phyloP scores from a whole-genome alignment of 2,329 filamentous ascomycete species.

The Ophiocordyceps camponoti-saundersi region DNA sequence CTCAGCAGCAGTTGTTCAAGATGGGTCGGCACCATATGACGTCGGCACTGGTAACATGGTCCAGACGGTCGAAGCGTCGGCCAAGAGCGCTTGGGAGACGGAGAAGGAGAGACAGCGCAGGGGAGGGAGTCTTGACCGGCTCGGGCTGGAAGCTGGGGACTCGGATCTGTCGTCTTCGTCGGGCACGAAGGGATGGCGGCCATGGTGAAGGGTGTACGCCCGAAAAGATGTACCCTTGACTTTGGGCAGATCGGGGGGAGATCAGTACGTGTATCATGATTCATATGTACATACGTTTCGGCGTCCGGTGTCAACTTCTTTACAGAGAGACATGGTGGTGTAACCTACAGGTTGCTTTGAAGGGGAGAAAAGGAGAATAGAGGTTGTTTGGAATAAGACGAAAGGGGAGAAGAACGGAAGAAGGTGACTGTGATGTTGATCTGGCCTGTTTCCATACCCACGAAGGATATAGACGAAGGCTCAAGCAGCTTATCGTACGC shows the following conservation, averaged over 20 bases:
- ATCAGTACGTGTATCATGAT: no score
- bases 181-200: slow-evolving; percentile 33
- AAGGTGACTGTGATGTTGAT: no score
- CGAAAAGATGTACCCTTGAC: background rate
- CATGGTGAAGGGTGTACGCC: slow-evolving; percentile 10
- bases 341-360: no score
- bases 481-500: no score
- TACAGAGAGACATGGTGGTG: no score
- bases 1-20: slow-evolving; percentile 4
- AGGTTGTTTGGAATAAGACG: no score
- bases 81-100: slow-evolving; percentile 25
- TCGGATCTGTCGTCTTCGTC: slow-evolving; percentile 6
- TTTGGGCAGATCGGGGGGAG: background rate
- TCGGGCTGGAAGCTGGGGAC: slow-evolving; percentile 21
- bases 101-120: slow-evolving; percentile 32
- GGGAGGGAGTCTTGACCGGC: slow-evolving; percentile 32
- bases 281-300: no score
- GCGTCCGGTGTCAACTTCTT: no score
- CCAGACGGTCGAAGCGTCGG: slow-evolving; percentile 18
- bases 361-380: no score
- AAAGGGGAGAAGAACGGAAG: no score
- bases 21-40: slow-evolving; percentile 5
- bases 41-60: slow-evolving; percentile 5
- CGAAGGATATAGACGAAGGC: no score
- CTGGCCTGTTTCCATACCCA: no score